Base-by-base conservation (phyloP, 2,329 filamentous ascomycete species). In the Paramyrothecium roridum region DNA sequence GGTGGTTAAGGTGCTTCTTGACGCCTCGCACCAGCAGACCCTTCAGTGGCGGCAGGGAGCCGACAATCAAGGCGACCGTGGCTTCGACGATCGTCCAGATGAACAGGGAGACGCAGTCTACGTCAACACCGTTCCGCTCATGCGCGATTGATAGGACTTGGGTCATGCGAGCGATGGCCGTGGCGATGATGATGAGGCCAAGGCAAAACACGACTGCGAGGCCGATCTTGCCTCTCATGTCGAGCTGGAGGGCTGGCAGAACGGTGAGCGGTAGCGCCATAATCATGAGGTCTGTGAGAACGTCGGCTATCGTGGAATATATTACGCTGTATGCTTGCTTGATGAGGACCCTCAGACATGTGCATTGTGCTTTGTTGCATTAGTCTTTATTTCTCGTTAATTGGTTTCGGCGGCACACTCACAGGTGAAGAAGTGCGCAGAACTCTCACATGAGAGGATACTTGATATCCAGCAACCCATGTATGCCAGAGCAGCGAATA, bases 21-120 rank as follows among this genome's bases (percentile, higher is more conserved):
- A 43, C 37, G 13, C 37, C 37, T 17, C 37, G 37, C 37, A 43
- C 37, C 21, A 61, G 37, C 23, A 61, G 50, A 8, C 50, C 48
- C 45, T 59, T 61, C n/a, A 61, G 54, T 4, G 59, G 52, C 6
- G 57, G 59, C 3, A 61, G 56, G 3, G 55, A 58, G 8, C 59
- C 59, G 21, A 61, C 59, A 16, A 59, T 54, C 20, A 61, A 49
- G n/a, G 59, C 57, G 55, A 50, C 37, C 6, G 49, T 21, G 13
- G 54, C 50, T 34, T 56, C 57, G 2, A 59, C 53, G 8, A 52
- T 52, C 19, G 54, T 52, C 59, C 59, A 61, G 8, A 57, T 33
- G 26, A 30, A 43, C 6, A 43, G 37, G 37, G 37, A 43, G n/a
- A 43, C 37, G 37, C 13, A 17, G 37, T 43, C 37, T 43, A 43